phyloP scores from a whole-genome alignment of 2,329 filamentous ascomycete genomes.

The Fusarium cicatricum region DNA sequence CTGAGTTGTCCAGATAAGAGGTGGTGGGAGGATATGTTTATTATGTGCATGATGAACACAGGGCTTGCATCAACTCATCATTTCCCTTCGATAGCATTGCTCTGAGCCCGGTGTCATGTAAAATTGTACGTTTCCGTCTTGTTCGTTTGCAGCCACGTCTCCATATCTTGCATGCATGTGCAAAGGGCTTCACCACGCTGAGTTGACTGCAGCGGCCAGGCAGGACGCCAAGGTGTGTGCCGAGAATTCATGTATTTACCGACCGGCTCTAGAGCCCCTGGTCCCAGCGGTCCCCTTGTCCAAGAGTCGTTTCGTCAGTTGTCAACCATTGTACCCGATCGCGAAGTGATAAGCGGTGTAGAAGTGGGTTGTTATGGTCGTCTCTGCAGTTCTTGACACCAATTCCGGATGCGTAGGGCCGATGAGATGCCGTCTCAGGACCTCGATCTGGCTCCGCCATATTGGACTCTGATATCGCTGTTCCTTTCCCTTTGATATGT shows the following conservation, averaged over 20 bases:
- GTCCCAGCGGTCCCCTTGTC: constrained; percentile 12
- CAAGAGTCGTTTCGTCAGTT: constrained; percentile 8
- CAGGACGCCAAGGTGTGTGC: constrained; percentile 30
- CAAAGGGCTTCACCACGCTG: constrained; percentile 7
- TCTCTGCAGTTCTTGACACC: neutral
- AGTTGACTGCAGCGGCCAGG: constrained; percentile 1
- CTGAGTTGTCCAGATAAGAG: constrained; percentile 51
- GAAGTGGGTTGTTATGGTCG: neutral
- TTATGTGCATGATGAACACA: constrained; percentile 26
- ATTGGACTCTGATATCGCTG: neutral
- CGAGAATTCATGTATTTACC: constrained; percentile 14
- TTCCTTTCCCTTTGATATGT: neutral
- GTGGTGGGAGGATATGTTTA: constrained; percentile 20
- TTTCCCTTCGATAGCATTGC: constrained; percentile 36
- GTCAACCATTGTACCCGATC: constrained; percentile 23
- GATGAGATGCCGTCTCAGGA: constrained; percentile 3
- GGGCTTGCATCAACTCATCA: constrained; percentile 30
- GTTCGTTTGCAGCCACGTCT: neutral
- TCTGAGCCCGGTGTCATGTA: constrained; percentile 38
- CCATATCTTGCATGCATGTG: constrained; percentile 6
- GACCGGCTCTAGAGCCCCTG: constrained; percentile 6
- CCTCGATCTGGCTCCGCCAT: neutral
- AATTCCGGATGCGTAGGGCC: constrained; percentile 10
- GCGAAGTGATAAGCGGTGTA: constrained; percentile 26
- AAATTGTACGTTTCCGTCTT: constrained; percentile 27